Percentiles rank a stretch among this genome's conserved stretches.
phyloP scores from a whole-genome alignment of 116 monocot genomes.

The Posidonia oceanica region DNA sequence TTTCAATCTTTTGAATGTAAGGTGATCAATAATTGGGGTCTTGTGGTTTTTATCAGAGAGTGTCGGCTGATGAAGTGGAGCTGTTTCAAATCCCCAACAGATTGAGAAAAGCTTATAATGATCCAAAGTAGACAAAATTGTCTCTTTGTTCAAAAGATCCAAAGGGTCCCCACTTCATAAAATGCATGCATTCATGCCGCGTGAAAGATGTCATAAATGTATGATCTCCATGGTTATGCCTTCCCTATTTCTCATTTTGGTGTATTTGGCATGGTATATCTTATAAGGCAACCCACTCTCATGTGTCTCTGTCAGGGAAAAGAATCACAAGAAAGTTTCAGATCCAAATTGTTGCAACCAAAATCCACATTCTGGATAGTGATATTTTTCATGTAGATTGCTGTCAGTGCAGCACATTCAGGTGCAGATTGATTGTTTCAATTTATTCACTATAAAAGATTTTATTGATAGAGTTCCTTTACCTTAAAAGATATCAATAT shows the following conservation, averaged over 20 bases:
- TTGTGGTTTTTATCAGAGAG: not conserved
- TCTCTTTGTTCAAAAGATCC: constrained; percentile 2
- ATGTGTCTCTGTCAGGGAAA: too few relatives aligned
- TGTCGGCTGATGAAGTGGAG: not conserved
- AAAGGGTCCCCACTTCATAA: constrained; percentile 1
- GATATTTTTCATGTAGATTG: too few relatives aligned
- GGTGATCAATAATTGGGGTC: not conserved
- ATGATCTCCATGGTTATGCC: too few relatives aligned
- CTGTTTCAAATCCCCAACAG: not conserved
- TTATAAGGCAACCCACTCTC: too few relatives aligned
- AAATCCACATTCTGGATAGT: not conserved
- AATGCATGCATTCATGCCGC: not conserved
- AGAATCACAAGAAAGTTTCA: not conserved
- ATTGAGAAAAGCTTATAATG: not conserved
- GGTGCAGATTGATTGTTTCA: too few relatives aligned
- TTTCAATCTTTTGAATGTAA: not conserved
- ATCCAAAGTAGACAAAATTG: constrained; percentile 1
- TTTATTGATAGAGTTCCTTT: too few relatives aligned
- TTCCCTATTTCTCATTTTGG: too few relatives aligned
- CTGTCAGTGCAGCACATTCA: too few relatives aligned
- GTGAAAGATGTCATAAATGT: not conserved
- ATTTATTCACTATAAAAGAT: too few relatives aligned
- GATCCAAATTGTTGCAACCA: not conserved
- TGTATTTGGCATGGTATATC: too few relatives aligned
- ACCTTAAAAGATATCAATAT: too few relatives aligned